phyloP scores from a whole-genome alignment of 1,284 basidiomycete species.

The Cystobasidium sp. region DNA sequence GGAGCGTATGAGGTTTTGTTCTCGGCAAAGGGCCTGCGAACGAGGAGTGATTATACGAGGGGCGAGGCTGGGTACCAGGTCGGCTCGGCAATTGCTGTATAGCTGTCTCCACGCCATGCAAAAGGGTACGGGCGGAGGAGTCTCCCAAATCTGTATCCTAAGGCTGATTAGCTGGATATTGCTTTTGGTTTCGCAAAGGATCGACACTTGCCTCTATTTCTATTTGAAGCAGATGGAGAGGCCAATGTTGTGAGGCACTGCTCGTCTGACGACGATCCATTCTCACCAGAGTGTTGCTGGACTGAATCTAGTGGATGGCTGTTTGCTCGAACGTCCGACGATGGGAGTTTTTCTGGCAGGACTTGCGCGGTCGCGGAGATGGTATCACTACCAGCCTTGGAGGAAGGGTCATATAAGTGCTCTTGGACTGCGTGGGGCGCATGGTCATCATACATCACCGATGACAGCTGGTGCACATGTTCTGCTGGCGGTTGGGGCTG shows the following conservation, averaged over 20 bases:
- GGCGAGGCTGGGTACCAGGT: neutral
- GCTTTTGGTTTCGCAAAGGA: neutral
- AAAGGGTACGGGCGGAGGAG: constrained; percentile 2
- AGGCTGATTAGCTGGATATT: neutral
- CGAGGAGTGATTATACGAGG: neutral
- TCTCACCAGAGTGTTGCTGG: neutral
- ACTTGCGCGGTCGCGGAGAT: too few species aligned
- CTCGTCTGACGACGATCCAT: too few species aligned
- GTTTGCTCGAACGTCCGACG: neutral
- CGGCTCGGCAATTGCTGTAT: neutral
- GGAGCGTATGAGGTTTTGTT: neutral
- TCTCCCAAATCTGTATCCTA: neutral
- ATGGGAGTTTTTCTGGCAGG: too few species aligned
- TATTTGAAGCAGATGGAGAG: neutral
- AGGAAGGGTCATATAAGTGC: too few species aligned
- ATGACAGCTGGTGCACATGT: neutral
- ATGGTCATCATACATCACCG: too few species aligned
- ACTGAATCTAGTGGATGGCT: neutral
- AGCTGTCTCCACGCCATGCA: constrained; percentile 14
- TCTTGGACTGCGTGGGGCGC: too few species aligned
- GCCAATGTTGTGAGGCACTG: neutral
- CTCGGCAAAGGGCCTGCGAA: neutral
- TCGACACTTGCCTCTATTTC: neutral
- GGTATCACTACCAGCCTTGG: too few species aligned
- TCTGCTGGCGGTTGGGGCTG: neutral